Base-by-base conservation (phyloP, 768 basidiomycete species). In the Pleurotus eryngii region DNA sequence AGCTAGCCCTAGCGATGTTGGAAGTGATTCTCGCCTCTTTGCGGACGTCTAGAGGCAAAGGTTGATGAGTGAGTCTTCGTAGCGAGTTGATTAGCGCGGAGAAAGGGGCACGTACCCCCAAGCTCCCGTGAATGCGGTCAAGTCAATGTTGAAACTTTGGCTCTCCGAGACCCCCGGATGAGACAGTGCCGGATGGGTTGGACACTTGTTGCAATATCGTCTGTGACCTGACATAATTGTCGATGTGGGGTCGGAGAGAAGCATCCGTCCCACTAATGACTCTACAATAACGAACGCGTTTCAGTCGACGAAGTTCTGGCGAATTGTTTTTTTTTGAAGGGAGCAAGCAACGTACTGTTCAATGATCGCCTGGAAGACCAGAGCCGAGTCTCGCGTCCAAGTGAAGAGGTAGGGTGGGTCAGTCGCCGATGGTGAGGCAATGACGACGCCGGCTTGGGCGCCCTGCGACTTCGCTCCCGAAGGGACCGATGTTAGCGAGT, bases 101-200 rank as follows among this genome's bases (percentile, higher is more conserved):
- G 20, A 20, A 20, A 20, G 20, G 20, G 20, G 24, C 24, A 39
- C 63, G 63, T 62, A 70, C 63, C 81, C 80, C 81, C 81, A 82
- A 0, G 76, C 37, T 5, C 65, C 80, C 0, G 77, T 79, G 56
- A 85, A 87, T 0, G 85, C 84, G 3, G 83, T 82, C 59, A 80
- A 76, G 67, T 89, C 76, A 55, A 89, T 77, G 65, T 86, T 76
- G n/a, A 71, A 85, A 76, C 68, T 91, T 89, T 4, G 89, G 87
- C 67, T 91, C 89, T 18, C 84, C 89, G 15, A 90, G 78, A 9
- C 89, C 86, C 5, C 87, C 85, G 0, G 82, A 78, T 40, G 70
- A 73, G 24, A 85, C 70, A 12, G 74, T 72, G 1, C 89, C 89
- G 37, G 83, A 85, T 0, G 87, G 89, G 65, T 89, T 90, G 5